A percentile compares a stretch with the other conserved stretches of the same genome.
Conservation (phyloP, 2,329 filamentous ascomycete genomes). For the Diaporthe citriasiana region DNA sequence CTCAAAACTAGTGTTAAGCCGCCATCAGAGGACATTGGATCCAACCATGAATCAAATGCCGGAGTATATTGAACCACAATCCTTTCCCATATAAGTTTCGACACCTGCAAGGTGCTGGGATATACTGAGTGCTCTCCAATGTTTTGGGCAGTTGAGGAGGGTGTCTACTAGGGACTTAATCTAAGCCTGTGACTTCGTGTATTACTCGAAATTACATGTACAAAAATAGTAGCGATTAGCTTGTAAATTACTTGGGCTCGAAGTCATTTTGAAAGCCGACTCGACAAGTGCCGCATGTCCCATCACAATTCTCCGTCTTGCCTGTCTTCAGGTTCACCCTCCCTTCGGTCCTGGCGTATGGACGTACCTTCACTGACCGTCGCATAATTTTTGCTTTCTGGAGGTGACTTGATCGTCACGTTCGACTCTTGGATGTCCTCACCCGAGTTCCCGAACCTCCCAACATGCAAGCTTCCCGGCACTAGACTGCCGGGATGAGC, state of each 20-base stretch:
- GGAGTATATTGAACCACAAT: too few species aligned
- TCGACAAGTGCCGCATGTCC: too few species aligned
- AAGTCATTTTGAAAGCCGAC: background rate
- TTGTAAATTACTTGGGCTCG: too few species aligned
- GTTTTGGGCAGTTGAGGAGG: background rate
- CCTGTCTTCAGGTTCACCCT: background rate
- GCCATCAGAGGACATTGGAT: background rate
- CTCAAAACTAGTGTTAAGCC: too few species aligned
- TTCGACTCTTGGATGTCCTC: background rate
- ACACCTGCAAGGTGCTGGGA: background rate
- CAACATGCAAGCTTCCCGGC: background rate
- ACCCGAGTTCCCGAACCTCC: background rate
- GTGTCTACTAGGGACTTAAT: background rate
- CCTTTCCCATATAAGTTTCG: background rate
- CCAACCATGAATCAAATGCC: too few species aligned
- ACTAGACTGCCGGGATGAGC: slow-evolving; percentile 15
- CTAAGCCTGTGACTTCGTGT: background rate
- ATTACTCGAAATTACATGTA: background rate
- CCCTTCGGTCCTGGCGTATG: background rate
- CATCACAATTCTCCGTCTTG: background rate
- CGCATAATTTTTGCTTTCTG: background rate
- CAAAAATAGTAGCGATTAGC: background rate
- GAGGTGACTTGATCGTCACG: background rate
- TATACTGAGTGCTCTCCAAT: background rate
- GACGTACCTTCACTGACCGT: background rate